Percentiles rank a stretch among this genome's conserved stretches.
These are phyloP conservation scores for Pichia sp. DNA, from an alignment of 1,139 yeast genomes.

Conservation along the genomic window DNA sequence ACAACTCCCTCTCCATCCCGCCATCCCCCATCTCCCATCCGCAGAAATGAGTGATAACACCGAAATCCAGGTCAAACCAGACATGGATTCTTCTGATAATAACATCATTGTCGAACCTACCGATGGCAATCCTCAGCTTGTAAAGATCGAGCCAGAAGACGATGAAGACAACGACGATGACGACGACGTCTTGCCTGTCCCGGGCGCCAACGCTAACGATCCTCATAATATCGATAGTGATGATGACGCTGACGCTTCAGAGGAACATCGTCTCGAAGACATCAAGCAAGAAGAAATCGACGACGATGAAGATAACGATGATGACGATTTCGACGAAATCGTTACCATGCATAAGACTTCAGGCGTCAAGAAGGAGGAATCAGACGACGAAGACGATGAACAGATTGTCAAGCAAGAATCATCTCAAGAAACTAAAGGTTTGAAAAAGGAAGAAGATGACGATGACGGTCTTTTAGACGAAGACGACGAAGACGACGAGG, in stretches of 20 bases:
- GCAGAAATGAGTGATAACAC: no score
- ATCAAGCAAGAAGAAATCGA: constrained; percentile 12
- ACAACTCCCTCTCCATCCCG: no score
- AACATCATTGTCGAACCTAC: not conserved
- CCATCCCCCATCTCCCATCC: no score
- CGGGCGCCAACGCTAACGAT: not conserved
- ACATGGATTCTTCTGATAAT: not conserved
- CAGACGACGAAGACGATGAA: constrained; percentile 10
- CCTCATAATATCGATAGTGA: constrained; percentile 1
- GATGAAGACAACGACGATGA: not conserved
- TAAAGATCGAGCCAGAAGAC: not conserved
- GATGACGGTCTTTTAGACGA: constrained; percentile 33
- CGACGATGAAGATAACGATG: not conserved
- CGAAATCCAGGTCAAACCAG: not conserved
- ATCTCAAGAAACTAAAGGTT: constrained; percentile 28
- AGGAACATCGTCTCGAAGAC: constrained; percentile 1
- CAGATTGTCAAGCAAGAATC: constrained; percentile 36
- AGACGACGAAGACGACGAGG: constrained; percentile 66
- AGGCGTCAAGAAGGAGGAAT: not conserved
- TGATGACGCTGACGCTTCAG: not conserved
- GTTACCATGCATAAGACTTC: no score
- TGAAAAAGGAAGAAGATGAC: constrained; percentile 21
- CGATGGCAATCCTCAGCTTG: no score
- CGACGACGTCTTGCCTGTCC: not conserved
- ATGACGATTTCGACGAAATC: not conserved